phyloP scores from a whole-genome alignment of 2,329 filamentous ascomycete genomes.

The Xylaria sp. region DNA sequence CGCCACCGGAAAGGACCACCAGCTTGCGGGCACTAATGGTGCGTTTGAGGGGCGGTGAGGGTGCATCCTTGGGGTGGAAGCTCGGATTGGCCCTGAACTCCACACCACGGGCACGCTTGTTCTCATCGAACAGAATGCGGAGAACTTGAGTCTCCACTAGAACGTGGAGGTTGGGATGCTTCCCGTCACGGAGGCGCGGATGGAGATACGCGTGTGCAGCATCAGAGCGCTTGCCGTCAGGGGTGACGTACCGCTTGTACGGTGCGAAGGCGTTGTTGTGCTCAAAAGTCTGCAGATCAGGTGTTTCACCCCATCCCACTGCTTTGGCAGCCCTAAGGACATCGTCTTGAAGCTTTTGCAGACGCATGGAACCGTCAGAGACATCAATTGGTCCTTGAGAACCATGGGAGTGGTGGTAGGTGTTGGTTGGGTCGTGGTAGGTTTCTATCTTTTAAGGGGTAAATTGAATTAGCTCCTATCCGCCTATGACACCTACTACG shows the following conservation, averaged over 20 bases:
- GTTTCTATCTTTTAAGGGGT: slow-evolving; percentile 24
- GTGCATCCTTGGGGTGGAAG: background rate
- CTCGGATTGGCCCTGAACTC: slow-evolving; percentile 44
- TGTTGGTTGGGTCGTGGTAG: slow-evolving; percentile 33
- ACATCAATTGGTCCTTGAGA: slow-evolving; percentile 44
- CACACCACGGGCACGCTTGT: slow-evolving; percentile 46
- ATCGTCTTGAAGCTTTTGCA: slow-evolving; percentile 37
- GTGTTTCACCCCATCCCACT: slow-evolving; percentile 43
- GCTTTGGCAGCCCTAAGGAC: slow-evolving; percentile 42
- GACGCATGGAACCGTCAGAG: slow-evolving; percentile 39
- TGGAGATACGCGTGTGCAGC: slow-evolving; percentile 26
- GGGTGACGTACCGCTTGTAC: slow-evolving; percentile 23
- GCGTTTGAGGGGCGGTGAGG: background rate
- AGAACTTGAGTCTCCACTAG: slow-evolving; percentile 30
- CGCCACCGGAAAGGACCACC: slow-evolving; percentile 37
- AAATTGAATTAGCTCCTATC: background rate
- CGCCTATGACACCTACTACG: background rate
- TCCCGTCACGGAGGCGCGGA: slow-evolving; percentile 23
- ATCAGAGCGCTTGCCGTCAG: slow-evolving; percentile 26
- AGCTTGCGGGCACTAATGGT: slow-evolving; percentile 42
- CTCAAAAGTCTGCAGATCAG: slow-evolving; percentile 45
- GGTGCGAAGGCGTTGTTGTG: slow-evolving; percentile 31
- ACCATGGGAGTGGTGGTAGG: slow-evolving; percentile 44
- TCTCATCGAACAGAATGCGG: slow-evolving; percentile 48
- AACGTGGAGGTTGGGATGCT: slow-evolving; percentile 29